Evolutionary conservation across 331 rosid species (phyloP).

Genomic region (Prunus yedoensis): DNA sequence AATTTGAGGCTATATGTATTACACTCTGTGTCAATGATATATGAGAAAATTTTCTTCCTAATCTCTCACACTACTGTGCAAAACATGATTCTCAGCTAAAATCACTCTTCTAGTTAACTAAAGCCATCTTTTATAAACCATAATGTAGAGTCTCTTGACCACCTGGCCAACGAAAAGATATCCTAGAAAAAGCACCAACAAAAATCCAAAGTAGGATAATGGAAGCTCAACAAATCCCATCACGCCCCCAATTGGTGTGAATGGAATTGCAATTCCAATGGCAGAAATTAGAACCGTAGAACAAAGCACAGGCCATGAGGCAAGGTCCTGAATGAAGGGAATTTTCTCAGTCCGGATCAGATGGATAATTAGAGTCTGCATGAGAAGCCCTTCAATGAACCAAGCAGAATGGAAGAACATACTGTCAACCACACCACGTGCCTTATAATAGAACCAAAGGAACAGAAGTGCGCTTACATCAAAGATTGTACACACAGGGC

Average conservation of each 20-base stretch:
- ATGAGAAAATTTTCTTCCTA: constrained; percentile 13
- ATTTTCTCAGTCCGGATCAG: constrained; percentile 72
- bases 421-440: constrained; percentile 1
- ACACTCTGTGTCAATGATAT: constrained; percentile 13
- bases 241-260: constrained; percentile 56
- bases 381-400: constrained; percentile 76
- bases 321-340: constrained; percentile 73
- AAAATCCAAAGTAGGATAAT: constrained; percentile 58
- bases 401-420: constrained; percentile 69
- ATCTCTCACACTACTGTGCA: constrained; percentile 6
- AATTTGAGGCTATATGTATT: constrained; percentile 11
- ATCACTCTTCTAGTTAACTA: constrained; percentile 36
- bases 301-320: constrained; percentile 76
- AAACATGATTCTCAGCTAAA: constrained; percentile 10
- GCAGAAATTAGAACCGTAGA: constrained; percentile 59
- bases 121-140: constrained; percentile 70
- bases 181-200: constrained; percentile 55
- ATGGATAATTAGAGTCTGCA: constrained; percentile 76
- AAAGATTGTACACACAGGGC: constrained; percentile 67
- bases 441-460: constrained; percentile 51
- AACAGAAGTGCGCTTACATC: constrained; percentile 61
- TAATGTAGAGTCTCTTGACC: constrained; percentile 67
- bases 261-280: constrained; percentile 59
- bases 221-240: constrained; percentile 65
- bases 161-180: constrained; percentile 67